phyloP scores from a whole-genome alignment of 78 protist species.

The Tieghemostelium lacteum region DNA sequence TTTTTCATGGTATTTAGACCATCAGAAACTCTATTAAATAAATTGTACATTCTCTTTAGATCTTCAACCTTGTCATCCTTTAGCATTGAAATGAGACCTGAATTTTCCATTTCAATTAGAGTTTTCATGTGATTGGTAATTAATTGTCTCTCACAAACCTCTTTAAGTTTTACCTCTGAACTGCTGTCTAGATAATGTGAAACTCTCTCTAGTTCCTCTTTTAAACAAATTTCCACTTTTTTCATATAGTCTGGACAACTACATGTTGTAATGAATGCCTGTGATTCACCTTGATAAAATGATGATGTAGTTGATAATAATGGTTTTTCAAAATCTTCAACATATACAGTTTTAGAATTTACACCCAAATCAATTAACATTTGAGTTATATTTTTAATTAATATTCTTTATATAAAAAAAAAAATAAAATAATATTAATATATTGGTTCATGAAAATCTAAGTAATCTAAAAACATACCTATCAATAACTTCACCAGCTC shows the following conservation, averaged over 20 bases:
- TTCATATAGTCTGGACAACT: conserved; percentile 91
- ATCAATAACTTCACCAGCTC: conserved; percentile 85
- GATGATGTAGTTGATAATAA: conserved; percentile 78
- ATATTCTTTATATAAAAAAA: not conserved
- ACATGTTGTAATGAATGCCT: conserved; percentile 70
- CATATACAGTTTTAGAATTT: conserved; percentile 80
- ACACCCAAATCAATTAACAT: conserved; percentile 91
- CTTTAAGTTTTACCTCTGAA: conserved; percentile 70
- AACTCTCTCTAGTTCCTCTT: conserved; percentile 88
- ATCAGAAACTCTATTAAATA: conserved; percentile 78
- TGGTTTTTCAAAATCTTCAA: conserved; percentile 88
- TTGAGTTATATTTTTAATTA: conserved; percentile 76
- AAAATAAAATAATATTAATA: not conserved
- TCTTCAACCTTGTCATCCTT: conserved; percentile 81
- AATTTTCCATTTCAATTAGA: conserved; percentile 70
- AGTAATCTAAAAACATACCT: conserved; percentile 25
- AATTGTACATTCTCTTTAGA: conserved; percentile 85
- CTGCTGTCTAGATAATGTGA: conserved; percentile 75
- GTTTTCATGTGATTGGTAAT: conserved; percentile 85
- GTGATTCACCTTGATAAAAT: conserved; percentile 85
- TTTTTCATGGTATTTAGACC: conserved; percentile 64
- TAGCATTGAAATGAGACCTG: conserved; percentile 72
- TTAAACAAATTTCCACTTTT: conserved; percentile 84
- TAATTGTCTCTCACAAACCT: conserved; percentile 86
- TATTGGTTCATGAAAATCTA: not conserved